These are phyloP conservation scores for Helotiales sp. DNA, from an alignment of 2,329 filamentous ascomycete genomes.

Conservation along the genomic window DNA sequence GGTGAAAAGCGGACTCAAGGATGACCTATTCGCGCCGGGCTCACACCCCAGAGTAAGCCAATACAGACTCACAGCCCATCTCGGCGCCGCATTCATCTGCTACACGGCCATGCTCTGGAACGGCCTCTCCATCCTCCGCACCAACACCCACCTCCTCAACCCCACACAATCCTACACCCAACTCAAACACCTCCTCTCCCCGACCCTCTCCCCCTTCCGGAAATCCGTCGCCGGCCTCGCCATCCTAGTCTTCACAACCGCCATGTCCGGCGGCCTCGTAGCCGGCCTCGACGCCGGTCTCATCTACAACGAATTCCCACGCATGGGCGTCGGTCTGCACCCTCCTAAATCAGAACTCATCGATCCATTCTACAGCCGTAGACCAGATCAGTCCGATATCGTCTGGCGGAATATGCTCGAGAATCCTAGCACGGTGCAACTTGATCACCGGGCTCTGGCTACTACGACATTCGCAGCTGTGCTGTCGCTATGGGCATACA, in stretches of 20 bases:
- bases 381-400: conserved; percentile 77
- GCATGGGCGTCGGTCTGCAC: conserved; percentile 84
- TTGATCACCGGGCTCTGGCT: conserved; percentile 92
- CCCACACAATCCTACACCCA: conserved; percentile 65
- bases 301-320: conserved; percentile 98
- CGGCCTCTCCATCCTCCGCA: conserved; percentile 81
- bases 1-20: conserved; percentile 95
- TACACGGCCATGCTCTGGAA: conserved; percentile 95
- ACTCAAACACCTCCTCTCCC: conserved; percentile 66
- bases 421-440: conserved; percentile 93
- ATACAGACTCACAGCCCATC: conserved; percentile 88
- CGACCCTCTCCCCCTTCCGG: conserved; percentile 75
- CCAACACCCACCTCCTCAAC: conserved; percentile 71
- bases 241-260: conserved; percentile 82
- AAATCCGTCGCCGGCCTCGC: conserved; percentile 73
- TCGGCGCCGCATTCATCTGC: conserved; percentile 88
- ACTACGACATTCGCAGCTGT: conserved; percentile 86
- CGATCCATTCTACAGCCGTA: conserved; percentile 82
- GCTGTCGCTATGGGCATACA: conserved; percentile 79
- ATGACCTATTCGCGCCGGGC: conserved; percentile 91
- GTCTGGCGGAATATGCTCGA: conserved; percentile 98
- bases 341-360: conserved; percentile 85
- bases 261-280: conserved; percentile 91
- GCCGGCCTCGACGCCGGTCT: conserved; percentile 94
- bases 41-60: conserved; percentile 92